Evolutionary conservation across 108 stramenopile genomes (phyloP).

Genomic region (Cyclotella kingstonii): DNA sequence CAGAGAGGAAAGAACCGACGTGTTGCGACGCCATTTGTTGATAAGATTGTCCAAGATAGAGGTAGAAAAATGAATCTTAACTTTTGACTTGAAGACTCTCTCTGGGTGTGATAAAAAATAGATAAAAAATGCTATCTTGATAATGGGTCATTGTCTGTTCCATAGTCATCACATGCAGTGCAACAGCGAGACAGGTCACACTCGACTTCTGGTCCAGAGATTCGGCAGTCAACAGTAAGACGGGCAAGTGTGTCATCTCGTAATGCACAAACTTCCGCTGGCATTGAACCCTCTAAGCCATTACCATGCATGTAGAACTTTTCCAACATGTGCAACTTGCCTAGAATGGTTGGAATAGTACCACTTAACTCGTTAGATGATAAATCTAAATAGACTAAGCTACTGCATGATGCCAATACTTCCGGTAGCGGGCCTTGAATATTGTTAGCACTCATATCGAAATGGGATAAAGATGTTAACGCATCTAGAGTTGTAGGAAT

Average conservation of each 20-base stretch:
- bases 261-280: slow-evolving; percentile 28
- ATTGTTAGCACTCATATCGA: slow-evolving; percentile 26
- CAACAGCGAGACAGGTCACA: slow-evolving; percentile 20
- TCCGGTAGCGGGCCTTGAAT: slow-evolving; percentile 22
- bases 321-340: slow-evolving; percentile 29
- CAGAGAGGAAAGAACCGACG: too few species aligned
- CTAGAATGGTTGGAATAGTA: slow-evolving; percentile 44
- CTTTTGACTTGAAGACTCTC: not conserved
- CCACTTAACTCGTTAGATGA: slow-evolving; percentile 51
- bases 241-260: slow-evolving; percentile 3
- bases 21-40: too few species aligned
- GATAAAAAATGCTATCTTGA: slow-evolving; percentile 1
- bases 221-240: slow-evolving; percentile 21
- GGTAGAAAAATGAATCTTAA: not conserved
- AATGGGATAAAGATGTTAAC: slow-evolving; percentile 14
- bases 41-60: not conserved
- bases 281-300: slow-evolving; percentile 50
- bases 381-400: slow-evolving; percentile 24
- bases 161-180: slow-evolving; percentile 24
- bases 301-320: slow-evolving; percentile 56
- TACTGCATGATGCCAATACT: slow-evolving; percentile 15
- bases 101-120: not conserved
- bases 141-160: slow-evolving; percentile 3
- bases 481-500: slow-evolving; percentile 9
- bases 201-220: slow-evolving; percentile 1